Base-by-base conservation (phyloP, 306 rosid species). In the Fragaria ananassa region DNA sequence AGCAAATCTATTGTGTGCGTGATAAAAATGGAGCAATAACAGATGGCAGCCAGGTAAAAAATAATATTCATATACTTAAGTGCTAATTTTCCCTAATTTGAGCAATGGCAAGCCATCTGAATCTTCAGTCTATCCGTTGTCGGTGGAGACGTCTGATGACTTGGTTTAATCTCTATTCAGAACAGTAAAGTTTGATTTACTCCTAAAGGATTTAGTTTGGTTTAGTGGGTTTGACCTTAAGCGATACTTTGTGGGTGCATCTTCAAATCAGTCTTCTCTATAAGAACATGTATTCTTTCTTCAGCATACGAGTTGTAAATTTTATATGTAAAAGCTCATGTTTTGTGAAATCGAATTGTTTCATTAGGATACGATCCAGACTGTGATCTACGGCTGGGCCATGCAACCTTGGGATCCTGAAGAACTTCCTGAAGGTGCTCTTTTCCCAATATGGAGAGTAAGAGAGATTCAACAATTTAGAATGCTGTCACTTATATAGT, bases 21-120 rank as follows among this genome's bases (percentile, higher is more conserved):
- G 92, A 92, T 75, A 85, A 83, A 78, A 49, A 84, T 67, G 99
- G 99, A 41, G 66, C 85, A 64, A 89, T 92, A 74, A 85, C 88
- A 21, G 97, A 95, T 81, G 99, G 99, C 54, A 91, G 99, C 82
- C 86, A 91, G 97, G 99, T 95, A 70, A 84, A 57, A 76, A n/a
- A 2, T 17, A 35, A 35, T 37, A 21, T 41, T 1, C 35, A 37
- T 72, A 23, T 37, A 54, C 57, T 21, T 10, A n/a, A 35, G 64
- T 19, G 41, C 42, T 19, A 18, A 18, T 27, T 70, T 50, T 14
- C 29, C 49, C n/a, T 31, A 34, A 13, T 29, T 60, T 12, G 37
- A 12, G 64, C 35, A 60, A 27, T 27, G 19, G 6, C 63, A 57
- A 60, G 8, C 39, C 17, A 13, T 58, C 35, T 27, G 66, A 60